Base-by-base conservation (phyloP, 371 early-diverging fungal species). In the Circinella umbellata region DNA sequence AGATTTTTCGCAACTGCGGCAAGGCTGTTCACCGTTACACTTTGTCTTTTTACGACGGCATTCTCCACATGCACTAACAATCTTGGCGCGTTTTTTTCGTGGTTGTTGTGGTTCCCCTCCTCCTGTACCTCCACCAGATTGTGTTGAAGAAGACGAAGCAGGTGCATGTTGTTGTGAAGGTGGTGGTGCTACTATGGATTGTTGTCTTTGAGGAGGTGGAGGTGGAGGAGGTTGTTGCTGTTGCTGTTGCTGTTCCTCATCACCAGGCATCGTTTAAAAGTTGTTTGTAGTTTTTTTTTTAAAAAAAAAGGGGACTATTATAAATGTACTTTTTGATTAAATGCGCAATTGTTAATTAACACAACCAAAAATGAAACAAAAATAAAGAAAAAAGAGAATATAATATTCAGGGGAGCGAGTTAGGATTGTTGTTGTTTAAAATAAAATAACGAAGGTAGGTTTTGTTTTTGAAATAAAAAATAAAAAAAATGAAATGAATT, bases 1-100 rank as follows among this genome's bases (percentile, higher is more conserved):
- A 49, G 85, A 82, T 66, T 86, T 85, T 73, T 79, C 78, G 67
- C 90, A 89, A 72, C 84, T 86, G n/a, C 84, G 78, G 68, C 90
- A 89, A 14, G 90, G 90, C 36, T 81, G 80, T 62, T 82, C 82
- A 36, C 89, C 89, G 73, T 89, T 85, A 67, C 87, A 87, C 69
- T 84, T 84, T 34, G 83, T 83, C 69, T 87, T 87, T 74, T 81
- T 80, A 18, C 85, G 82, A 51, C 87, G 76, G 62, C 87, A 87
- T 63, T 82, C 82, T 38, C 80, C 72, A 63, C 87, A 87, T 3
- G 90, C 90, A 59, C 88, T 89, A 18, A 88, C 82, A 48, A 89
- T 88, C 69, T 88, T 88, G 51, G 84, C 88, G 69, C 88, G 85
- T 70, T 89, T 89, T 68, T 74, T 79, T 61, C 78, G 81, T 53